A percentile compares a stretch with the other conserved stretches of the same genome.
Conservation (phyloP, 352 stramenopile genomes). For the Phytophthora ramorum region DNA sequence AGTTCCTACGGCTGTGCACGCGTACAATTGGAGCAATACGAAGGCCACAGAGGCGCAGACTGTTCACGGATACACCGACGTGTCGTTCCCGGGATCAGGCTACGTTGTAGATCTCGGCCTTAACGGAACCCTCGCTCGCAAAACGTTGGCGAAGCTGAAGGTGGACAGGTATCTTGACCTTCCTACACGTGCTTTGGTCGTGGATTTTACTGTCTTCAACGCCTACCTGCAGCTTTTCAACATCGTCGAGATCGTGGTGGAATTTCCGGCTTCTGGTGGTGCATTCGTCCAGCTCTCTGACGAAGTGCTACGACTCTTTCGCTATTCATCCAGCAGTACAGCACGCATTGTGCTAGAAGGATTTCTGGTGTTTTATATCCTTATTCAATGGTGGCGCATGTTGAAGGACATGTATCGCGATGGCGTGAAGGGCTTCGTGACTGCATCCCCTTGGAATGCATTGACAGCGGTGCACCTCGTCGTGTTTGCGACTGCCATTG, state of each 20-base stretch:
- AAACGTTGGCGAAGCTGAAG: conserved; percentile 41
- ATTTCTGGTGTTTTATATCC: conserved; percentile 53
- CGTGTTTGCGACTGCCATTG: conserved; percentile 59
- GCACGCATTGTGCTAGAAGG: conserved; percentile 58
- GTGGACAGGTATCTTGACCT: conserved; percentile 62
- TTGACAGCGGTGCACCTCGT: conserved; percentile 50
- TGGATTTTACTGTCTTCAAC: conserved; percentile 76
- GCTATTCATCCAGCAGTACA: conserved; percentile 52
- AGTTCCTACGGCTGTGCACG: conserved; percentile 46
- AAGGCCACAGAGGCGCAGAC: conserved; percentile 24
- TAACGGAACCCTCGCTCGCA: conserved; percentile 39
- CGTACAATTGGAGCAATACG: conserved; percentile 63
- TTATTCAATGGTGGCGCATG: conserved; percentile 48
- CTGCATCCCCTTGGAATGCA: conserved; percentile 43
- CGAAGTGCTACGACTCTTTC: conserved; percentile 53
- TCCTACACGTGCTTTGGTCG: conserved; percentile 61
- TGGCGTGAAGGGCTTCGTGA: conserved; percentile 39
- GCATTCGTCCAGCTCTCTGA: conserved; percentile 57
- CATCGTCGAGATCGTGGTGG: conserved; percentile 60
- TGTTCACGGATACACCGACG: conserved; percentile 42
- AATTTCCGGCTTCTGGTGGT: conserved; percentile 71
- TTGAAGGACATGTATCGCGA: conserved; percentile 39
- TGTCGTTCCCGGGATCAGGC: conserved; percentile 55
- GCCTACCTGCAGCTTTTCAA: conserved; percentile 73
- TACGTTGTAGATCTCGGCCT: conserved; percentile 66